phyloP scores from a whole-genome alignment of 2,329 filamentous ascomycete genomes.

The Simplicillium aogashimaense region DNA sequence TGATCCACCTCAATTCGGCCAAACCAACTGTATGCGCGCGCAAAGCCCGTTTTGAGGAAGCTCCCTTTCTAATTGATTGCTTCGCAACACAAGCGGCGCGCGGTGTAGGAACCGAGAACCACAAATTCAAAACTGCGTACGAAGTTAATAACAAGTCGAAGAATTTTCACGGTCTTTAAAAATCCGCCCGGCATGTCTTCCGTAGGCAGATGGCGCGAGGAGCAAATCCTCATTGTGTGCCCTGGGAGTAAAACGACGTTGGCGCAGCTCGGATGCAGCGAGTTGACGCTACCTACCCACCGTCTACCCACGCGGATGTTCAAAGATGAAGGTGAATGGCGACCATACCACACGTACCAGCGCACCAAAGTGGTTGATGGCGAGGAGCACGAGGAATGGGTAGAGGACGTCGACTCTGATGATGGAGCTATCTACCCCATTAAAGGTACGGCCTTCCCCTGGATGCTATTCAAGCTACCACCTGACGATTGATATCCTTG shows the following conservation, averaged over 20 bases:
- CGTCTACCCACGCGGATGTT: conserved; percentile 95
- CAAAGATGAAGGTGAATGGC: conserved; percentile 66
- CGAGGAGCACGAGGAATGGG: conserved; percentile 56
- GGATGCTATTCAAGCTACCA: neutral
- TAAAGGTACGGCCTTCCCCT: conserved; percentile 31
- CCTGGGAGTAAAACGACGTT: conserved; percentile 83
- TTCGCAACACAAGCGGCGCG: too few species aligned
- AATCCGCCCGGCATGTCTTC: conserved; percentile 34
- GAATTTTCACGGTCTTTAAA: too few species aligned
- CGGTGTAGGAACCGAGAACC: too few species aligned
- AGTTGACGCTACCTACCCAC: conserved; percentile 82
- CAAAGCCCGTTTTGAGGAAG: too few species aligned
- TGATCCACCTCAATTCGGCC: too few species aligned
- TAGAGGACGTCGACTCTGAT: conserved; percentile 80
- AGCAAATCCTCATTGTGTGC: conserved; percentile 61
- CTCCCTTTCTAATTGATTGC: too few species aligned
- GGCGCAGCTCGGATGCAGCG: conserved; percentile 80
- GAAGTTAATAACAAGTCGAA: too few species aligned
- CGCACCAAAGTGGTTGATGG: conserved; percentile 42
- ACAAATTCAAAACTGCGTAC: too few species aligned
- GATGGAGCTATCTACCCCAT: conserved; percentile 90
- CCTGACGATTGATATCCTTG: neutral
- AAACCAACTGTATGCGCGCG: too few species aligned
- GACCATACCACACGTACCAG: conserved; percentile 68
- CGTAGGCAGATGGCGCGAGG: conserved; percentile 53